A percentile compares a stretch with the other conserved stretches of the same genome.
phyloP scores from a whole-genome alignment of 2,329 filamentous ascomycete species.

The Karstenula rhodostoma region DNA sequence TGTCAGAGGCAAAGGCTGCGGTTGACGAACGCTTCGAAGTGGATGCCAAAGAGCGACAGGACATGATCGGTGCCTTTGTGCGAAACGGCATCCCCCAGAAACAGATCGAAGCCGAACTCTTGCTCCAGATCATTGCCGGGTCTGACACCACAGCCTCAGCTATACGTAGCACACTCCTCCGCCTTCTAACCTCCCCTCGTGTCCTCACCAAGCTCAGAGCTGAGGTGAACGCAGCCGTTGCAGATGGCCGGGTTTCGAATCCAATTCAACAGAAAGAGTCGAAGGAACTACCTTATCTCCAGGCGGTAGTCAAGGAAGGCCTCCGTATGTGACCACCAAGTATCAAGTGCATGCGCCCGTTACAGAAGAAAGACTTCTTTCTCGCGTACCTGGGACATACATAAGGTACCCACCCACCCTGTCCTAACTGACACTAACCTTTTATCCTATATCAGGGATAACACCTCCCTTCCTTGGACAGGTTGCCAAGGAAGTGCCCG shows the following conservation, averaged over 20 bases:
- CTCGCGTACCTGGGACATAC: too few species aligned
- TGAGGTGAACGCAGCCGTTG: slow-evolving; percentile 18
- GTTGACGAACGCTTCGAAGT: slow-evolving; percentile 14
- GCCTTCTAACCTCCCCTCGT: slow-evolving; percentile 14
- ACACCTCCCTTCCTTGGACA: slow-evolving; percentile 17
- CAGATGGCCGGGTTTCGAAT: slow-evolving; percentile 5
- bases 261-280: slow-evolving; percentile 20
- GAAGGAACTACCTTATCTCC: slow-evolving; percentile 24
- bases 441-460: too few species aligned
- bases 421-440: too few species aligned
- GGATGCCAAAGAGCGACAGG: slow-evolving; percentile 7
- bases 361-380: too few species aligned
- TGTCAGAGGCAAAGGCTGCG: slow-evolving; percentile 5
- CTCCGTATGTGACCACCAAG: slow-evolving; percentile 31
- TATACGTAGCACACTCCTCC: slow-evolving; percentile 19
- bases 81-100: slow-evolving; percentile 19
- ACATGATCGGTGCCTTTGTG: slow-evolving; percentile 20
- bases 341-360: too few species aligned
- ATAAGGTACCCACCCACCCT: too few species aligned
- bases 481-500: slow-evolving; percentile 16
- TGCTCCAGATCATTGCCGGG: slow-evolving; percentile 22
- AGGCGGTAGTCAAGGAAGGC: slow-evolving; percentile 32
- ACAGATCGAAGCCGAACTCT: slow-evolving; percentile 16
- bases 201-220: slow-evolving; percentile 16
- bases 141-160: slow-evolving; percentile 23